A percentile compares a stretch with the other conserved stretches of the same genome.
Evolutionary conservation across 2,329 filamentous ascomycete species (phyloP).

Genomic region (Bipolaris bicolor): DNA sequence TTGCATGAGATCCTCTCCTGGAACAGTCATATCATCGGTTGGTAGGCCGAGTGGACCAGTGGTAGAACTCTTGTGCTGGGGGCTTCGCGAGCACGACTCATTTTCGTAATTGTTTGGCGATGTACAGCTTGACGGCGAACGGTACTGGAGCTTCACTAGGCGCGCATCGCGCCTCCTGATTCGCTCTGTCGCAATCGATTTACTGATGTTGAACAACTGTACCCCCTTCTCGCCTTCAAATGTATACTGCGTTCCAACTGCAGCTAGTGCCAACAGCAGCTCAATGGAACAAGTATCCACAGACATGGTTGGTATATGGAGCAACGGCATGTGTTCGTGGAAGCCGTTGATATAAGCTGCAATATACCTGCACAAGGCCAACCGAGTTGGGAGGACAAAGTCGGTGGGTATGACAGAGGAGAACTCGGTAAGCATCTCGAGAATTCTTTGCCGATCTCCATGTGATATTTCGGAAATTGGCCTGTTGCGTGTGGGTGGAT

Average conservation of each 20-base stretch:
- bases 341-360: slow-evolving; percentile 74
- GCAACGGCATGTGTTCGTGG: slow-evolving; percentile 64
- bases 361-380: slow-evolving; percentile 71
- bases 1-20: slow-evolving; percentile 58
- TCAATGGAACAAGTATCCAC: slow-evolving; percentile 71
- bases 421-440: slow-evolving; percentile 66
- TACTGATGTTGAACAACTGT: slow-evolving; percentile 63
- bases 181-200: slow-evolving; percentile 60
- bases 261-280: slow-evolving; percentile 69
- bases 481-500: slow-evolving; percentile 18
- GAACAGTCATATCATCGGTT: slow-evolving; percentile 25
- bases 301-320: slow-evolving; percentile 71
- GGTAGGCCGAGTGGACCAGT: slow-evolving; percentile 38
- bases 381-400: slow-evolving; percentile 71
- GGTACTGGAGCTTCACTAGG: slow-evolving; percentile 41
- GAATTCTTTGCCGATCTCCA: slow-evolving; percentile 53
- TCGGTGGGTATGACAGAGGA: slow-evolving; percentile 64
- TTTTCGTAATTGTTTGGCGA: slow-evolving; percentile 25
- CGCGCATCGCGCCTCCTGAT: slow-evolving; percentile 58
- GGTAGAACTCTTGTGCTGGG: slow-evolving; percentile 24
- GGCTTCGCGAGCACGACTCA: slow-evolving; percentile 22
- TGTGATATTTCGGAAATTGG: slow-evolving; percentile 45
- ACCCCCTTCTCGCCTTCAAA: slow-evolving; percentile 60
- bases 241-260: slow-evolving; percentile 70
- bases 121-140: slow-evolving; percentile 28